phyloP scores from a whole-genome alignment of 495 filamentous ascomycete species.

The Trichoderma gamsii region DNA sequence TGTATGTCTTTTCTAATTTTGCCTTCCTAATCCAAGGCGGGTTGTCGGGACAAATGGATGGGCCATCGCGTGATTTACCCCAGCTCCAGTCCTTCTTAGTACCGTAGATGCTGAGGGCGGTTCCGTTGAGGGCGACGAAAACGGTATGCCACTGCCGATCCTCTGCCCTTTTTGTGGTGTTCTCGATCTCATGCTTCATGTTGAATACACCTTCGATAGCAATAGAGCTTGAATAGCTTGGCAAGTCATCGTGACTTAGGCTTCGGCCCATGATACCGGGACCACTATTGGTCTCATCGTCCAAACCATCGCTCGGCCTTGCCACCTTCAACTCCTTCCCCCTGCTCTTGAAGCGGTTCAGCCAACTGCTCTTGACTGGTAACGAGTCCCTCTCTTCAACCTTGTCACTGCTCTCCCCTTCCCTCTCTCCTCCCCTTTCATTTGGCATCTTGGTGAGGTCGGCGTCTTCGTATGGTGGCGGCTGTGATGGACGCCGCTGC shows the following conservation, averaged over 20 bases:
- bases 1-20: slow-evolving; percentile 48
- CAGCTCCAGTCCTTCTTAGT: slow-evolving; percentile 40
- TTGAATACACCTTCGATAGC: slow-evolving; percentile 47
- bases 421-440: not conserved
- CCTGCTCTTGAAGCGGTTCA: not conserved
- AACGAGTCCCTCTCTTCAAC: not conserved
- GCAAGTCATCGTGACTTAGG: slow-evolving; percentile 34
- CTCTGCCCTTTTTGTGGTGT: slow-evolving; percentile 47
- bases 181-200: slow-evolving; percentile 52
- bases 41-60: slow-evolving; percentile 34
- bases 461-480: slow-evolving; percentile 15
- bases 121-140: slow-evolving; percentile 54
- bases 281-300: not conserved
- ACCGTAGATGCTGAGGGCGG: slow-evolving; percentile 51
- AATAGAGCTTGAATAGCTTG: slow-evolving; percentile 51
- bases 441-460: not conserved
- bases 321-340: not conserved
- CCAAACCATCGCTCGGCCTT: not conserved
- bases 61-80: slow-evolving; percentile 30
- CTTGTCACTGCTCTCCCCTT: not conserved
- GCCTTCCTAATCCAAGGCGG: slow-evolving; percentile 40
- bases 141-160: slow-evolving; percentile 51
- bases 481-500: slow-evolving; percentile 14
- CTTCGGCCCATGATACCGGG: not conserved
- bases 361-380: slow-evolving; percentile 10